Percentiles rank a stretch among this genome's conserved stretches.
These are phyloP conservation scores for Lomentospora prolificans DNA, from an alignment of 2,329 filamentous ascomycete species.

Conservation along the genomic window DNA sequence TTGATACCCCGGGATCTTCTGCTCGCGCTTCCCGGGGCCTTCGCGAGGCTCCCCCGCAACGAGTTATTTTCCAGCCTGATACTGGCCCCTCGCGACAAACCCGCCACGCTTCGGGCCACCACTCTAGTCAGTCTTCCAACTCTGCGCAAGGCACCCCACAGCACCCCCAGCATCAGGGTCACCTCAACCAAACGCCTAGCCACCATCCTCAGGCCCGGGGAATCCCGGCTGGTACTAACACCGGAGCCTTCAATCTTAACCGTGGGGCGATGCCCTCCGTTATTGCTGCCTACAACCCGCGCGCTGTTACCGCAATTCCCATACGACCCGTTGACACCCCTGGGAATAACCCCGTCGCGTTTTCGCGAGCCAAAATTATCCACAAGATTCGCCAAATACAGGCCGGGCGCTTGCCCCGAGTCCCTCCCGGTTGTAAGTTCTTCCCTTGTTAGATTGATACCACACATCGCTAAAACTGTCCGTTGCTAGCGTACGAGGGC, in stretches of 20 bases:
- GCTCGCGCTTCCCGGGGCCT: slow-evolving; percentile 54
- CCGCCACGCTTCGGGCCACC: slow-evolving; percentile 44
- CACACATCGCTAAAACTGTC: not conserved
- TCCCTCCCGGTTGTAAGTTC: slow-evolving; percentile 53
- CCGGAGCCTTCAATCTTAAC: slow-evolving; percentile 36
- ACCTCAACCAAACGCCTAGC: slow-evolving; percentile 14
- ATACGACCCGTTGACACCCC: slow-evolving; percentile 68
- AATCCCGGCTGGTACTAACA: slow-evolving; percentile 19
- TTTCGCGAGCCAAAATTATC: slow-evolving; percentile 33
- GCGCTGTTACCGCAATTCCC: slow-evolving; percentile 17
- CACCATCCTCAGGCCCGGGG: slow-evolving; percentile 18
- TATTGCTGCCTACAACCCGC: slow-evolving; percentile 49
- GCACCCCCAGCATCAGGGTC: slow-evolving; percentile 6
- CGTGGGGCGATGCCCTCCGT: slow-evolving; percentile 33
- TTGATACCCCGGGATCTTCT: slow-evolving; percentile 41
- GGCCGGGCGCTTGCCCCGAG: slow-evolving; percentile 30
- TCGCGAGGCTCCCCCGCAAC: slow-evolving; percentile 74
- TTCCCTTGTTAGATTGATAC: not conserved
- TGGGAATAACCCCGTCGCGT: slow-evolving; percentile 61
- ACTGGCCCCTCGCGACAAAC: slow-evolving; percentile 50
- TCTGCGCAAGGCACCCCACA: slow-evolving; percentile 42
- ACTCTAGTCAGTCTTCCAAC: slow-evolving; percentile 19
- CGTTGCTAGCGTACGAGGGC: slow-evolving; percentile 48
- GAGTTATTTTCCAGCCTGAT: slow-evolving; percentile 78
- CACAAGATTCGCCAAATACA: slow-evolving; percentile 29